Base-by-base conservation (phyloP, 352 stramenopile genomes). In the Pythium rishiriense region DNA sequence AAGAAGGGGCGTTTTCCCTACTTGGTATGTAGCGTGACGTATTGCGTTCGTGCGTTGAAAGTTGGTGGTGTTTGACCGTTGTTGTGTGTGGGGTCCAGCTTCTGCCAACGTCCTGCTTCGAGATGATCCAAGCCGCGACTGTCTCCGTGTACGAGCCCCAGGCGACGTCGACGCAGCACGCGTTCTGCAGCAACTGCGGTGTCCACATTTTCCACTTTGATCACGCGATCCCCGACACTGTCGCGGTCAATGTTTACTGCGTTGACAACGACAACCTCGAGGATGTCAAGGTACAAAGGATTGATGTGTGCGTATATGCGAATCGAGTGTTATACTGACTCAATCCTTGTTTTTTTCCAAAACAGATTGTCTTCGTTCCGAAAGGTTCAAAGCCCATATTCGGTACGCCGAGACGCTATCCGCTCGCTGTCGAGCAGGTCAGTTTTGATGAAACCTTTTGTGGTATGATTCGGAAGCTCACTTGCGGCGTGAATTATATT, bases 151-250 rank as follows among this genome's bases (percentile, higher is more conserved):
- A 93, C 62, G 83, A 90, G n/a, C 87, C 83, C 11, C 71, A 85
- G 51, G 66, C 76, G 4, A 87, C 80, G 9, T 84, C 72, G 4
- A 86, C 76, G 17, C 85, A 93, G 64, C 85, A 93, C 33, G 81
- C 88, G 10, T 93, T 93, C 60, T 93, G 85, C 55, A 69, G 66
- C n/a, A 85, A 85, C 74, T 93, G 85, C 54, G 85, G 83, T 48
- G 85, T 94, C 65, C 85, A 94, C 63, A 89, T 94, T 58, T 94
- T 94, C 64, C 85, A 94, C 54, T 92, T 92, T 48, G 85, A 94
- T 49, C 78, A 84, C 62, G 81, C 73, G 8, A 74, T 89, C 35
- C 76, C 83, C 26, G 83, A 92, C 47, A 76, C 72, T 22, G 73
- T 94, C 31, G 85, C 81, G 28, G 81, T 94, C 21, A 94, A 94